A percentile compares a stretch with the other conserved stretches of the same genome.
These are phyloP conservation scores for Xylariaceae sp. DNA, from an alignment of 2,329 filamentous ascomycete genomes.

Conservation along the genomic window DNA sequence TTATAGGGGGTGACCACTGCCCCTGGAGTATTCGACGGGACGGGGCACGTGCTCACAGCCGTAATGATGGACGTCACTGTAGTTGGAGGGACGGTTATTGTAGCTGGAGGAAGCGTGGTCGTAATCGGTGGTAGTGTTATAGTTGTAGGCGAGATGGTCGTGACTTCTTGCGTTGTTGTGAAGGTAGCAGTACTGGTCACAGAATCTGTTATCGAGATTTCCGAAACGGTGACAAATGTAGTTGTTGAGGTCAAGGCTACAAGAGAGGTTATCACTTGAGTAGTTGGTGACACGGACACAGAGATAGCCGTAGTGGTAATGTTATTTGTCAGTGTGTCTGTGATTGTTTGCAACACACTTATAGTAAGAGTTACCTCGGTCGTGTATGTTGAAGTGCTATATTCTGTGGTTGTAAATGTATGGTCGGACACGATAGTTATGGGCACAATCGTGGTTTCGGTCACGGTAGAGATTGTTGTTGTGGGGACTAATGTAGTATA, in stretches of 20 bases:
- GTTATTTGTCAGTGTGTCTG: slow-evolving; percentile 23
- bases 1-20: slow-evolving; percentile 36
- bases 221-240: slow-evolving; percentile 37
- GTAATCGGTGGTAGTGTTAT: slow-evolving; percentile 26
- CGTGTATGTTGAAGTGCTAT: slow-evolving; percentile 33
- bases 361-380: slow-evolving; percentile 28
- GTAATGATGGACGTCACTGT: slow-evolving; percentile 33
- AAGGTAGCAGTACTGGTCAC: slow-evolving; percentile 39
- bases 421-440: slow-evolving; percentile 31
- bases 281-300: slow-evolving; percentile 26
- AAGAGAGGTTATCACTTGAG: slow-evolving; percentile 33
- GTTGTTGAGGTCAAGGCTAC: slow-evolving; percentile 37
- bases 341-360: slow-evolving; percentile 24
- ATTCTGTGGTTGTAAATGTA: slow-evolving; percentile 32
- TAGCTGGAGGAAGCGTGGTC: slow-evolving; percentile 19
- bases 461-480: slow-evolving; percentile 30
- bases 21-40: slow-evolving; percentile 47
- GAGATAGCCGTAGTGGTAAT: slow-evolving; percentile 23
- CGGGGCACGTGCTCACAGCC: slow-evolving; percentile 50
- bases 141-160: slow-evolving; percentile 34
- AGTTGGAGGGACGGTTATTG: slow-evolving; percentile 1
- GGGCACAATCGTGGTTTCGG: slow-evolving; percentile 31
- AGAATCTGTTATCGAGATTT: slow-evolving; percentile 39
- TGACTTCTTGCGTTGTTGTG: slow-evolving; percentile 36
- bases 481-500: slow-evolving; percentile 33